phyloP scores from a whole-genome alignment of 2,329 filamentous ascomycete genomes.

The Pochonia chlamydosporia region DNA sequence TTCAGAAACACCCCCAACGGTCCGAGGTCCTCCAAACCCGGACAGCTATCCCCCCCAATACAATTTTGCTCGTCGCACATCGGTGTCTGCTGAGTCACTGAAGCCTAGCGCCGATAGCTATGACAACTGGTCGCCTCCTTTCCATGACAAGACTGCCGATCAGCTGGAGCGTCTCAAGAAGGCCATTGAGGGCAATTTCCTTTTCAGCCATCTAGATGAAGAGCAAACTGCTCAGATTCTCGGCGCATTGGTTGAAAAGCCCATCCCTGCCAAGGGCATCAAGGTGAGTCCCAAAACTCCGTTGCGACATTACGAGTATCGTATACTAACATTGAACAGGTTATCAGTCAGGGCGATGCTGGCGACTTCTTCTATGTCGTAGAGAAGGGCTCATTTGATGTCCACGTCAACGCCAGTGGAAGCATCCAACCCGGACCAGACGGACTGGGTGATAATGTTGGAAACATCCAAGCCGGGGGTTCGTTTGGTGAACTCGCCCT shows the following conservation, averaged over 20 bases:
- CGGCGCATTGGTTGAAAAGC: slow-evolving; percentile 87
- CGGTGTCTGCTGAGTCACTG: slow-evolving; percentile 92
- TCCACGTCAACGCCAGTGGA: slow-evolving; percentile 79
- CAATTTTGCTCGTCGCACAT: slow-evolving; percentile 87
- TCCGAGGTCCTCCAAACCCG: slow-evolving; percentile 46
- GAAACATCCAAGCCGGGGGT: slow-evolving; percentile 76
- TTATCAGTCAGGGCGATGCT: slow-evolving; percentile 91
- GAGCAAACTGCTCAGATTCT: slow-evolving; percentile 85
- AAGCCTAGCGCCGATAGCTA: slow-evolving; percentile 79
- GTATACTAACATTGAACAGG: slow-evolving; percentile 44
- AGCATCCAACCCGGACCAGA: slow-evolving; percentile 72
- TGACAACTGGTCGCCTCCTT: slow-evolving; percentile 86
- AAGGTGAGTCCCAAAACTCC: slow-evolving; percentile 56
- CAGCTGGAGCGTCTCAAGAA: slow-evolving; percentile 73
- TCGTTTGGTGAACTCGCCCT: slow-evolving; percentile 95
- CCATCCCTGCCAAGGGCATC: slow-evolving; percentile 84
- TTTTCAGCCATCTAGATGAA: slow-evolving; percentile 92
- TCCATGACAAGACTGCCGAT: slow-evolving; percentile 74
- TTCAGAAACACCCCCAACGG: slow-evolving; percentile 38
- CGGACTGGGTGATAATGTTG: slow-evolving; percentile 78
- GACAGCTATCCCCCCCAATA: slow-evolving; percentile 86
- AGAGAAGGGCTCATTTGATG: slow-evolving; percentile 83
- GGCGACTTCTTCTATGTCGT: slow-evolving; percentile 98
- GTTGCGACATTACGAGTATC: neutral
- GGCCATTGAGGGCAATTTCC: slow-evolving; percentile 83